Percentiles rank a stretch among this genome's conserved stretches.
Conservation (phyloP, 768 basidiomycete genomes). For the Lepiota venenata region DNA sequence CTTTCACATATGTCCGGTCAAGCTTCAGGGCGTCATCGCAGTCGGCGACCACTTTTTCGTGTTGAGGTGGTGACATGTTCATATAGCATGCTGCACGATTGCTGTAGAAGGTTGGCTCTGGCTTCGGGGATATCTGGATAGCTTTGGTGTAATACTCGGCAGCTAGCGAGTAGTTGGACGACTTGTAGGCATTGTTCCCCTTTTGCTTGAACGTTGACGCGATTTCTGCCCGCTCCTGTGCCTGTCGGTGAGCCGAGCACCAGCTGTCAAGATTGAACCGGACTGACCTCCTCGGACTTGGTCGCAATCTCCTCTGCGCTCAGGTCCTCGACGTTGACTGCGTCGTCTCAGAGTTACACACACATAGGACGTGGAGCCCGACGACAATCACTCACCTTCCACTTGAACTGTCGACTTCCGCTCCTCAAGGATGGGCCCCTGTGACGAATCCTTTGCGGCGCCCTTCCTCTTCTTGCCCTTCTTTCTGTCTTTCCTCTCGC, state of each 20-base stretch:
- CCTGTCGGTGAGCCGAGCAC: not conserved
- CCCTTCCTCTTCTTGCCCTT: constrained; percentile 57
- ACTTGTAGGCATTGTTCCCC: constrained; percentile 70
- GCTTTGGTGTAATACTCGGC: constrained; percentile 70
- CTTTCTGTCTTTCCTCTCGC: constrained; percentile 38
- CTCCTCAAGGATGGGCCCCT: constrained; percentile 84
- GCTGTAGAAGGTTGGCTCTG: constrained; percentile 92
- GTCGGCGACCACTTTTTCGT: constrained; percentile 81
- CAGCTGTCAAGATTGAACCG: not conserved
- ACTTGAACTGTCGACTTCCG: constrained; percentile 38
- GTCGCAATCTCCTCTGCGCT: constrained; percentile 53
- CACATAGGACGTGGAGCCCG: not conserved
- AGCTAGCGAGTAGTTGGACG: constrained; percentile 56
- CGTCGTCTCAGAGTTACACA: constrained; percentile 12
- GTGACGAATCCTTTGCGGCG: constrained; percentile 43
- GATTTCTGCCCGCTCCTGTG: constrained; percentile 59
- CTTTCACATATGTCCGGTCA: constrained; percentile 85
- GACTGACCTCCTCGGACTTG: constrained; percentile 55
- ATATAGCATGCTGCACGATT: constrained; percentile 98
- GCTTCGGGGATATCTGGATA: constrained; percentile 68
- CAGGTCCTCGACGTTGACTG: constrained; percentile 37
- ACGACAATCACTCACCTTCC: constrained; percentile 19
- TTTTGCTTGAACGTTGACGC: constrained; percentile 66
- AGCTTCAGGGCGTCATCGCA: constrained; percentile 86
- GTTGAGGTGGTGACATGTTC: constrained; percentile 83